Evolutionary conservation across 2,329 filamentous ascomycete genomes (phyloP), one percentile per base, ranked within the genome.

Genomic region (Dendryphion nanum): DNA sequence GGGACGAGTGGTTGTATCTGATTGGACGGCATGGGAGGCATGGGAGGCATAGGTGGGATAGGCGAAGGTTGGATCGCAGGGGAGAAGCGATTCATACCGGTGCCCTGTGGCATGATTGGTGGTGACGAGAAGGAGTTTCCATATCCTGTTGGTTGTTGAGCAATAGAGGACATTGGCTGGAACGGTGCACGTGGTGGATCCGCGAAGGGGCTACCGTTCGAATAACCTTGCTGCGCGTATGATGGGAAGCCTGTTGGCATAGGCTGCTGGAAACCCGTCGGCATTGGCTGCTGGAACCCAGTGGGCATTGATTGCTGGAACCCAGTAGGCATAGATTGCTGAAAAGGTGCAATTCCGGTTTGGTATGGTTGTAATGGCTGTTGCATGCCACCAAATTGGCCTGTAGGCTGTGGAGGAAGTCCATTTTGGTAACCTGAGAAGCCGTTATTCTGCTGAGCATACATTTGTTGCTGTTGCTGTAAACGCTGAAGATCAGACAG

Each of bases 1-100:
- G 88, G 79, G 45, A 83, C 69, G 38, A 91, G 68, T 42, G 86
- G 83, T 33, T 79, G 71, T 31, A 74, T 62, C n/a, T 77, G 70
- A 40, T 79, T 71, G 16, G 76, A 79, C 23, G 75, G 74, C 37
- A 79, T 64, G 4, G 76, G 71, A 14, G 74, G 78, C 47, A 69
- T 69, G 48, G 78, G 75, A n/a, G 78, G 78, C 37, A 81, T 71
- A 8, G 78, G 81, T 18, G 77, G 75, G 18, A 79, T 48, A 66
- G 72, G 51, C 72, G 77, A 53, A 70, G 76, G 74, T 49, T 74
- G 73, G 47, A 77, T 71, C 8, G 68, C 65, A 36, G 68, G 67
- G 16, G 70, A 58, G 48, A 61, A 71, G 45, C 55, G 67, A 56
- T 71, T 71, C 50, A 78, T 74, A 5, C 77, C 75, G 6, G 77